These are phyloP conservation scores for Saccharomycopsis vini DNA, from an alignment of 805 yeast species.

Conservation along the genomic window DNA sequence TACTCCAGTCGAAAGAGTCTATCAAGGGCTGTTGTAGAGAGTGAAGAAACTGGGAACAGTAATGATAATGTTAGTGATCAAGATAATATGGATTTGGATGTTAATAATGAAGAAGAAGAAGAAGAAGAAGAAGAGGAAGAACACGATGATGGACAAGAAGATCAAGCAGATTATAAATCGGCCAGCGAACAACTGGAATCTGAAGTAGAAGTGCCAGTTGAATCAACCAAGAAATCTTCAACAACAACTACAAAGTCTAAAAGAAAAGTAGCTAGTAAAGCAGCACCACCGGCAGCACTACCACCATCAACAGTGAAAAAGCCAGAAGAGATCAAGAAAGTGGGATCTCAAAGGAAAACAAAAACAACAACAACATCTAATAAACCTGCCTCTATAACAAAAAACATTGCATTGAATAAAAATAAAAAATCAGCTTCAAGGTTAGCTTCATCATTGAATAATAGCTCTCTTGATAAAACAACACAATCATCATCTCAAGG, in stretches of 20 bases:
- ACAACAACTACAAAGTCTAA: conserved; percentile 18
- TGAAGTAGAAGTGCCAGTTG: no score
- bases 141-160: neutral
- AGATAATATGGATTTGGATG: conserved; percentile 17
- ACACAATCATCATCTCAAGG: conserved; percentile 2
- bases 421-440: neutral
- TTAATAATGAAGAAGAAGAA: neutral
- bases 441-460: neutral
- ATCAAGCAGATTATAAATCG: no score
- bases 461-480: conserved; percentile 9
- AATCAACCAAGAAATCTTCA: conserved; percentile 17
- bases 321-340: neutral
- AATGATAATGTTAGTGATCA: conserved; percentile 24
- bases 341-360: no score
- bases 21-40: no score
- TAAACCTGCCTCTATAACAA: conserved; percentile 13
- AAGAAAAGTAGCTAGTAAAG: conserved; percentile 18
- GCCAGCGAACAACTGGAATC: no score
- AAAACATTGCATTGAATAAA: conserved; percentile 20
- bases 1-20: no score
- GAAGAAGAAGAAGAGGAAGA: neutral
- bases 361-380: neutral
- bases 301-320: neutral
- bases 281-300: conserved; percentile 7
- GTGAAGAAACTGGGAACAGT: no score